Conservation (phyloP, 805 yeast species). For the Maudiozyma pseudohumilis region DNA sequence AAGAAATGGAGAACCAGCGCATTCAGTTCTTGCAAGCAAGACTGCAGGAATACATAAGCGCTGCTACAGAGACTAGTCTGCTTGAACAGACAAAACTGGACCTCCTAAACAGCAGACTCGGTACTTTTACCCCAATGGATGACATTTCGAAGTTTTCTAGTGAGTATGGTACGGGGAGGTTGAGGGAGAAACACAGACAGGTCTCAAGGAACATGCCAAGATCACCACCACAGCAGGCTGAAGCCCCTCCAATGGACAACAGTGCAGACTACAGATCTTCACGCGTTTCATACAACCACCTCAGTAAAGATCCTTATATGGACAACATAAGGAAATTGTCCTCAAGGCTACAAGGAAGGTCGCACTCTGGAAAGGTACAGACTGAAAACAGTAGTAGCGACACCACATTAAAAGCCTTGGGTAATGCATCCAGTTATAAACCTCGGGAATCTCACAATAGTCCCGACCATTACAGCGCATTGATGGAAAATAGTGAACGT, state of each 20-base stretch:
- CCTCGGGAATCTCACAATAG: neutral
- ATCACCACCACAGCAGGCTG: no score
- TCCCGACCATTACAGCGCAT: neutral
- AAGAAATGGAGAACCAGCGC: conserved; percentile 24
- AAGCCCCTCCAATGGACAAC: neutral
- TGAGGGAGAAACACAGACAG: conserved; percentile 17
- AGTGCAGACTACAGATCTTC: conserved; percentile 1
- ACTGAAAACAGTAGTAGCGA: neutral
- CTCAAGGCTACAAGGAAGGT: conserved; percentile 16
- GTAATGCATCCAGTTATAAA: neutral
- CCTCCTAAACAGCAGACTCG: conserved; percentile 15
- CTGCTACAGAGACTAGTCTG: conserved; percentile 18
- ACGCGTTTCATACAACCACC: neutral
- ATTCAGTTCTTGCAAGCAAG: conserved; percentile 22
- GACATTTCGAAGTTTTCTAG: conserved; percentile 27
- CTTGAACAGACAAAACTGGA: conserved; percentile 25
- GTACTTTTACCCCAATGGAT: conserved; percentile 21
- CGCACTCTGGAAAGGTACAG: neutral
- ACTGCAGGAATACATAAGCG: conserved; percentile 21
- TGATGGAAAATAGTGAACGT: conserved; percentile 3
- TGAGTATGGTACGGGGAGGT: conserved; percentile 27
- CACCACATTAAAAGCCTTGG: neutral
- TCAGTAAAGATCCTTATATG: conserved; percentile 7
- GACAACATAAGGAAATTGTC: conserved; percentile 25
- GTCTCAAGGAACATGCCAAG: no score